Base-by-base conservation (phyloP, 371 early-diverging fungal species). In the Lichtheimia hyalospora region DNA sequence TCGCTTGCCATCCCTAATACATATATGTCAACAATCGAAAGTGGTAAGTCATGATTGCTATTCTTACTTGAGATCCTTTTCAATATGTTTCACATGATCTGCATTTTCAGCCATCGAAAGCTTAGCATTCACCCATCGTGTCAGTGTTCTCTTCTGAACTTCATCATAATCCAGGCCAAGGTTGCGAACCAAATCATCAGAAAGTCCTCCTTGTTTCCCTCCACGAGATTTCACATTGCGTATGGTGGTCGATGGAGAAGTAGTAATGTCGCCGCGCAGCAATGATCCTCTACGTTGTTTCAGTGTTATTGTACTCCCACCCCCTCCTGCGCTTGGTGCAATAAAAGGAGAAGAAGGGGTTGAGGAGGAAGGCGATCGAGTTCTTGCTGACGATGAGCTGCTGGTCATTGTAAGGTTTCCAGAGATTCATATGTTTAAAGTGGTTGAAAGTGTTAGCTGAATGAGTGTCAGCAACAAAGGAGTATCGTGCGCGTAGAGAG, bases 71-170 rank as follows among this genome's bases (percentile, higher is more conserved):
- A 87, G 79, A 69, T 85, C 89, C 10, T 67, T 73, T 18, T 87
- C 85, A 50, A 85, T 81, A 48, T 74, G 66, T 27, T 34, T 49
- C 43, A 78, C 60, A 54, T 63, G 57, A 61, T 76, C 81, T 42
- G 70, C 64, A 10, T 75, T 72, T 49, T 75, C 63, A 42, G 71
- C 62, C 21, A 46, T 34, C 10, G 34, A 34, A 13, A 94, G 81
- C 58, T 91, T 86, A 34, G 80, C 77, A 68, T 94, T 94, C 64
- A 90, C 81, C 94, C 94, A 94, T 42, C 88, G 88, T 21, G 88
- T 91, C 60, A 94, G 86, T 12, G 93, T 88, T 18, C 86, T 85
- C 63, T 84, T 86, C 69, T 94, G 92, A 21, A 89, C 85, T 52
- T 83, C 84, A 52, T 76, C 73, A 55, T 80, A 80, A 57, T 80